Base-by-base conservation (phyloP, 2,329 filamentous ascomycete genomes). In the Hypoxylon sp. region DNA sequence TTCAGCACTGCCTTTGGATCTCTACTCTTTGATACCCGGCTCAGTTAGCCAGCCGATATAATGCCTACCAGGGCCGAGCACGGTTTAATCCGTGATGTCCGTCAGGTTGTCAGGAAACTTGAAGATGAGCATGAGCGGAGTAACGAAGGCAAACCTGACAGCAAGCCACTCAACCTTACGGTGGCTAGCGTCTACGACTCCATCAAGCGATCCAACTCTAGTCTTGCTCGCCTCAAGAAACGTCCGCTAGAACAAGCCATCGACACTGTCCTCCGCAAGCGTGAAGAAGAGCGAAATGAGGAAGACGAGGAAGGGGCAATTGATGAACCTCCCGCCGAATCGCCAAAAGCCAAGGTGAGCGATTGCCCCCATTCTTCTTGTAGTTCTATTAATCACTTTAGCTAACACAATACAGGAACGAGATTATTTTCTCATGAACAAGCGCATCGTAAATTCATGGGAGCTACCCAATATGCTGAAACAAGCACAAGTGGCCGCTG, bases 121-220 rank as follows among this genome's bases (percentile, higher is more conserved):
- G 85, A 92, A 57, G 90, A 93, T 64, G 87, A 90, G 53, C 85
- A 87, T 52, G 80, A 84, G 49, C 83, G 83, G 77, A 75, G 70
- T 33, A 64, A 64, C 49, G 26, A 72, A 40, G 36, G 61, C 26
- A 63, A 58, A 3, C 42, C 33, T 22, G 26, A 6, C n/a, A 48
- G 26, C 8, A 77, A 77, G 16, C 74, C 75, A 16, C 79, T 82
- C 6, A 83, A 81, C 55, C 80, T 91, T 5, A 89, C 87, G 1
- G 81, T 90, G 2, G 78, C 84, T 2, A 79, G 81, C 1, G 85
- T 96, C 1, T 97, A 96, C 76, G 90, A 93, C 38, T 87, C 87
- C 62, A 93, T 98, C 66, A 92, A 93, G 71, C 81, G 83, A 52
- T 97, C 93, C 12, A 97, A 97, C 76, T 97, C 93, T 0, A 93